A percentile compares a stretch with the other conserved stretches of the same genome.
Evolutionary conservation across 441 rosid genomes (phyloP).

Genomic region (Euphorbia neoarborescens): DNA sequence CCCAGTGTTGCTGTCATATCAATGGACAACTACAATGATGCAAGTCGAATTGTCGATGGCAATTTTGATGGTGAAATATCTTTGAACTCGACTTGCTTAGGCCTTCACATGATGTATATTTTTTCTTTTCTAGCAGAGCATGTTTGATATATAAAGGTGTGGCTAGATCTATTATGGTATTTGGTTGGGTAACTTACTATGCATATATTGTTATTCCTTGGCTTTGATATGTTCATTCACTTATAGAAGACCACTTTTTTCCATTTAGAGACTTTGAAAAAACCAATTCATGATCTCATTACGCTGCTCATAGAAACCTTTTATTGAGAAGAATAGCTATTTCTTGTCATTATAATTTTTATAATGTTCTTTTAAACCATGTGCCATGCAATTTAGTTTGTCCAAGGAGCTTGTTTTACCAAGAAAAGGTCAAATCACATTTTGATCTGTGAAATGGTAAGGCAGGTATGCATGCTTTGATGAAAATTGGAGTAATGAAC

Average conservation of each 20-base stretch:
- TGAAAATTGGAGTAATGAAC: neutral
- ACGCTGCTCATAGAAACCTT: neutral
- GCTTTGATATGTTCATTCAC: neutral
- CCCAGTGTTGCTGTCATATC: slow-evolving; percentile 89
- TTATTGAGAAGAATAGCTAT: neutral
- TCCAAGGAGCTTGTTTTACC: neutral
- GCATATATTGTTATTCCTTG: neutral
- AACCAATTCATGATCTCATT: slow-evolving; percentile 2
- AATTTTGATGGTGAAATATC: slow-evolving; percentile 73
- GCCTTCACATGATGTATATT: slow-evolving; percentile 1
- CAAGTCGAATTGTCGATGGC: slow-evolving; percentile 85
- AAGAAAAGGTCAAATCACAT: neutral
- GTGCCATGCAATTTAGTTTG: neutral
- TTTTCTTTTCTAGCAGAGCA: neutral
- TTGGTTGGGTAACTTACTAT: neutral
- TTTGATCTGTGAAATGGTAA: neutral
- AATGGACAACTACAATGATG: slow-evolving; percentile 88
- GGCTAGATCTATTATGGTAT: slow-evolving; percentile 1
- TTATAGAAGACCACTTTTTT: neutral
- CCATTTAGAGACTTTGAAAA: neutral
- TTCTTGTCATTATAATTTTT: neutral
- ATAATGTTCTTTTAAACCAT: neutral
- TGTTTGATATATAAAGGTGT: neutral
- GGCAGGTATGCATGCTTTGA: neutral
- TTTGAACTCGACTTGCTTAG: slow-evolving; percentile 12